A percentile compares a stretch with the other conserved stretches of the same genome.
phyloP scores from a whole-genome alignment of 2,329 filamentous ascomycete genomes.

The Botryosphaeria agaves region DNA sequence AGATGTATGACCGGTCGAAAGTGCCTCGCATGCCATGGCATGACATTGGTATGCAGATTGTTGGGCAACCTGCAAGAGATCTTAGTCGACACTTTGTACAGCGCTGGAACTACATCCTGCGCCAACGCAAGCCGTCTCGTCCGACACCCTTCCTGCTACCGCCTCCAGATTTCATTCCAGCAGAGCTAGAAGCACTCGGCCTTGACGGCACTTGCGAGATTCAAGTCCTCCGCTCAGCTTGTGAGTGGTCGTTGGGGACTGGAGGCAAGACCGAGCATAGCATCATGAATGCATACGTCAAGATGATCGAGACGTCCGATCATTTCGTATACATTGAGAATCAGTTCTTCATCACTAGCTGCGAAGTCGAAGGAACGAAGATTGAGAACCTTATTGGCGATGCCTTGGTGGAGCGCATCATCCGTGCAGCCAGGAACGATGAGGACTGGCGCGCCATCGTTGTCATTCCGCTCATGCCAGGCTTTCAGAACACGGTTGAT shows the following conservation, averaged over 20 bases:
- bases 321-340: conserved; percentile 99
- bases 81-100: conserved; percentile 93
- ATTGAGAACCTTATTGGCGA: conserved; percentile 92
- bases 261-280: conserved; percentile 73
- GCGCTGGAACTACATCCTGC: conserved; percentile 91
- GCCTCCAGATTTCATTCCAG: conserved; percentile 75
- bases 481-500: conserved; percentile 93
- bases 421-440: conserved; percentile 63
- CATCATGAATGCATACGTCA: conserved; percentile 89
- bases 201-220: conserved; percentile 91
- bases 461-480: conserved; percentile 90
- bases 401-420: conserved; percentile 80
- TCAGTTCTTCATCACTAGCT: conserved; percentile 94
- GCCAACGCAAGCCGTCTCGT: conserved; percentile 80
- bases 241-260: conserved; percentile 81
- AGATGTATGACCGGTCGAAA: conserved; percentile 90
- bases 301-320: conserved; percentile 86
- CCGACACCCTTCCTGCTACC: conserved; percentile 88
- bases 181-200: conserved; percentile 73
- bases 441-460: conserved; percentile 86
- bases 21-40: conserved; percentile 97
- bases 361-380: conserved; percentile 68
- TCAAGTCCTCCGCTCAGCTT: conserved; percentile 82
- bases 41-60: conserved; percentile 93
- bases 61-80: conserved; percentile 87